These are phyloP conservation scores for Penicillium egyptiacum DNA, from an alignment of 495 filamentous ascomycete species.

Conservation along the genomic window DNA sequence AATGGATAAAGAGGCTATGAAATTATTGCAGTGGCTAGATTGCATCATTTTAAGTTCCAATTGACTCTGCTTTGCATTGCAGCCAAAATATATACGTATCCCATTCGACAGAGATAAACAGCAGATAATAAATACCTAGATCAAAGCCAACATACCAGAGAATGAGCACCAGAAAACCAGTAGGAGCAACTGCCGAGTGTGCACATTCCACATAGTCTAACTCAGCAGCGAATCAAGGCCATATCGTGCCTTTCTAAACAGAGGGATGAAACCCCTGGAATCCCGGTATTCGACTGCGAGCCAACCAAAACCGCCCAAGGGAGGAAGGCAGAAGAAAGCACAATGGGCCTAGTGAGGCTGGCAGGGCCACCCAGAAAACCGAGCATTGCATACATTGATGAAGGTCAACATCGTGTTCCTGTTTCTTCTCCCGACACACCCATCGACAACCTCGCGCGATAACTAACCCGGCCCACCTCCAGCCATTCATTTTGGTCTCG, in stretches of 20 bases:
- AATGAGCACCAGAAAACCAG: not conserved
- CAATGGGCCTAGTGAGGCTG: not conserved
- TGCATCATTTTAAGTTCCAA: no score
- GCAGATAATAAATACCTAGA: not conserved
- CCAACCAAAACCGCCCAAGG: slow-evolving; percentile 9
- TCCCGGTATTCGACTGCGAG: slow-evolving; percentile 1
- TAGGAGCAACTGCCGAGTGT: not conserved
- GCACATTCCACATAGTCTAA: slow-evolving; percentile 12
- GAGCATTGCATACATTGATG: not conserved
- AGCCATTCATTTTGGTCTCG: slow-evolving; percentile 23
- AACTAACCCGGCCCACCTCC: slow-evolving; percentile 20
- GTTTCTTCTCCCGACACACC: slow-evolving; percentile 13
- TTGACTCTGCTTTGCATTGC: not conserved
- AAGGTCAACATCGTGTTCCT: not conserved
- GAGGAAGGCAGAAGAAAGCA: slow-evolving; percentile 1
- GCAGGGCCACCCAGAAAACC: not conserved
- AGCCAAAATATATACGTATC: not conserved
- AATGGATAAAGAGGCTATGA: no score
- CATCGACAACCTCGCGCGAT: slow-evolving; percentile 7
- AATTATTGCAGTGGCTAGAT: no score
- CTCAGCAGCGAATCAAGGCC: not conserved
- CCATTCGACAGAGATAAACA: not conserved
- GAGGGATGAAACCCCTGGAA: slow-evolving; percentile 19
- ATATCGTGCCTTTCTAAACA: not conserved
- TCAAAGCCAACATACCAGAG: slow-evolving; percentile 8